Evolutionary conservation across 1,284 basidiomycete species (phyloP).

Genomic region (Ustilago sp.): DNA sequence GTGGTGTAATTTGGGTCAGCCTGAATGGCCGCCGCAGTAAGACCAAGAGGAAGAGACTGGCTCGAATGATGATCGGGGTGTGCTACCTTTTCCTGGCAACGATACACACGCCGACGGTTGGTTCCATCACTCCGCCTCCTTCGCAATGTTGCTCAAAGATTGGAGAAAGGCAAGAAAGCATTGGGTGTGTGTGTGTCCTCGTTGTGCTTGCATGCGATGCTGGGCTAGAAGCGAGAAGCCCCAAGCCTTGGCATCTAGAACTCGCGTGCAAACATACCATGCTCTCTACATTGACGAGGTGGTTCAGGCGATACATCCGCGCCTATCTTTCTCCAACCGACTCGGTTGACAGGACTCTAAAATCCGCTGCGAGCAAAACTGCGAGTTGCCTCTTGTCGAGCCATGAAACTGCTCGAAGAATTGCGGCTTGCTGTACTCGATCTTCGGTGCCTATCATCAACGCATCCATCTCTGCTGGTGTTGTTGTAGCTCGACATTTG

Average conservation of each 20-base stretch:
- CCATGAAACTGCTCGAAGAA: background rate
- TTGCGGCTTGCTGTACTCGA: background rate
- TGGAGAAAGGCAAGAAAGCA: background rate
- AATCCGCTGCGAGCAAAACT: background rate
- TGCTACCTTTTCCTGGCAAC: background rate
- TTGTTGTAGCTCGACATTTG: background rate
- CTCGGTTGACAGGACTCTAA: background rate
- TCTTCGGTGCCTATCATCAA: background rate
- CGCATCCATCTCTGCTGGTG: background rate
- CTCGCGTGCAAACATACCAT: slow-evolving; percentile 36
- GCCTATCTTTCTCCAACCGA: background rate
- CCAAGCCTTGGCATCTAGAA: slow-evolving; percentile 10
- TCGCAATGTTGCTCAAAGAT: background rate
- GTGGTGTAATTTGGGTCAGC: slow-evolving; percentile 50
- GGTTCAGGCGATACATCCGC: background rate
- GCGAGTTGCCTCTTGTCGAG: background rate
- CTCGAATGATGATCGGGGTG: background rate
- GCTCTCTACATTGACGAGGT: slow-evolving; percentile 5
- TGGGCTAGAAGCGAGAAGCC: background rate
- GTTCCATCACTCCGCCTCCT: background rate
- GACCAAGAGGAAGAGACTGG: background rate
- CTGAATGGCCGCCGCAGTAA: slow-evolving; percentile 51
- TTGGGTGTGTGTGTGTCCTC: background rate
- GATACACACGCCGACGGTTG: too few relatives aligned
- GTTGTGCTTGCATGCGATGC: background rate